Percentiles rank a stretch among this genome's conserved stretches.
phyloP scores from a whole-genome alignment of 495 filamentous ascomycete species.

The Talaromyces nanjingensis region DNA sequence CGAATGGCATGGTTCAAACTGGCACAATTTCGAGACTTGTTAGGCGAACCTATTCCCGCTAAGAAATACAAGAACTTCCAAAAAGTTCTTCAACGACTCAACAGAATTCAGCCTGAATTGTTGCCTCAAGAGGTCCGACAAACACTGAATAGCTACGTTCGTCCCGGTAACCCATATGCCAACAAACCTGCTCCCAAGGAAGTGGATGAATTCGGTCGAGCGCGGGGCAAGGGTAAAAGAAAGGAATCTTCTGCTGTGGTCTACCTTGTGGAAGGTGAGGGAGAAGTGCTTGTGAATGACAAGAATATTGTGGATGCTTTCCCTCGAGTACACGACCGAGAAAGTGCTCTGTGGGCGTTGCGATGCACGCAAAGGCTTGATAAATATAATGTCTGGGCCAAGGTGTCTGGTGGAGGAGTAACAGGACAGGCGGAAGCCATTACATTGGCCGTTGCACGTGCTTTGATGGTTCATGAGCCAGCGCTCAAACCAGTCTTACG shows the following conservation, averaged over 20 bases:
- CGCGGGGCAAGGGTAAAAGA: constrained; percentile 70
- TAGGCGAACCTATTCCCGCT: constrained; percentile 71
- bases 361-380: constrained; percentile 75
- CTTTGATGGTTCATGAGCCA: constrained; percentile 83
- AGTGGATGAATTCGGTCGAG: constrained; percentile 68
- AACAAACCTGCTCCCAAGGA: constrained; percentile 46
- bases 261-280: constrained; percentile 83
- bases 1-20: constrained; percentile 80
- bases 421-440: constrained; percentile 96
- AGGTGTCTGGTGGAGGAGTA: constrained; percentile 74
- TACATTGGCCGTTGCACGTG: constrained; percentile 85
- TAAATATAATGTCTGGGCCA: constrained; percentile 95
- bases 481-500: constrained; percentile 79
- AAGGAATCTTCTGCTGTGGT: constrained; percentile 81
- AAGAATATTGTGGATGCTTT: constrained; percentile 73
- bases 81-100: constrained; percentile 67
- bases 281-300: constrained; percentile 84
- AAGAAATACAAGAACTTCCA: constrained; percentile 74
- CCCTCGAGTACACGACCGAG: constrained; percentile 82
- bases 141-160: constrained; percentile 62
- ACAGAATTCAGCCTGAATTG: constrained; percentile 75
- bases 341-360: constrained; percentile 88
- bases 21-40: constrained; percentile 61
- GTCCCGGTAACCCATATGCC: constrained; percentile 63
- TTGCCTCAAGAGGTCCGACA: constrained; percentile 60